These are phyloP conservation scores for Erysiphe pulchra DNA, from an alignment of 2,329 filamentous ascomycete species.

Conservation along the genomic window DNA sequence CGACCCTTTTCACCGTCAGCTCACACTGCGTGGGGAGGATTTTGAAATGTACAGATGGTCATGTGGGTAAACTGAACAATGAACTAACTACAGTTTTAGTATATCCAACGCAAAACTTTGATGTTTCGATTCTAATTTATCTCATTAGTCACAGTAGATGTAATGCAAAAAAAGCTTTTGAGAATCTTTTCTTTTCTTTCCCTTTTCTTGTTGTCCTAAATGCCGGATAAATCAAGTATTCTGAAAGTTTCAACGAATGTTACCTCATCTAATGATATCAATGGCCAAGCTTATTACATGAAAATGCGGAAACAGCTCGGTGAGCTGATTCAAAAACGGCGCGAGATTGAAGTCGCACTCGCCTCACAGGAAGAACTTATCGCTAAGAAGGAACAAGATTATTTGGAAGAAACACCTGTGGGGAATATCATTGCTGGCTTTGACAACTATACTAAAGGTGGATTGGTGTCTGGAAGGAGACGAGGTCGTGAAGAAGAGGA, in stretches of 20 bases:
- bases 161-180: no score
- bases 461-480: constrained; percentile 31
- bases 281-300: constrained; percentile 41
- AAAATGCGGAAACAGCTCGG: constrained; percentile 41
- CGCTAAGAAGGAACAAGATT: constrained; percentile 56
- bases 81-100: no score
- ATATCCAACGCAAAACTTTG: no score
- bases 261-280: constrained; percentile 17
- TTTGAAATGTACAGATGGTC: no score
- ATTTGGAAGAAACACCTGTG: constrained; percentile 67
- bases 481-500: constrained; percentile 28
- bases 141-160: no score
- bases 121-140: no score
- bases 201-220: constrained; percentile 6
- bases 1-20: no score
- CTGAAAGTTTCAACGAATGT: constrained; percentile 3
- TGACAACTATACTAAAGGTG: constrained; percentile 91
- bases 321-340: constrained; percentile 39
- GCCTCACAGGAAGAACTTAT: constrained; percentile 48
- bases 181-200: no score
- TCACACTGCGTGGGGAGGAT: no score
- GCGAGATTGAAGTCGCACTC: constrained; percentile 15
- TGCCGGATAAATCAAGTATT: constrained; percentile 19
- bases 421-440: constrained; percentile 97
- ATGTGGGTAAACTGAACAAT: no score